Base-by-base conservation (phyloP, 805 yeast species). In the Lipomyces yamadae region DNA sequence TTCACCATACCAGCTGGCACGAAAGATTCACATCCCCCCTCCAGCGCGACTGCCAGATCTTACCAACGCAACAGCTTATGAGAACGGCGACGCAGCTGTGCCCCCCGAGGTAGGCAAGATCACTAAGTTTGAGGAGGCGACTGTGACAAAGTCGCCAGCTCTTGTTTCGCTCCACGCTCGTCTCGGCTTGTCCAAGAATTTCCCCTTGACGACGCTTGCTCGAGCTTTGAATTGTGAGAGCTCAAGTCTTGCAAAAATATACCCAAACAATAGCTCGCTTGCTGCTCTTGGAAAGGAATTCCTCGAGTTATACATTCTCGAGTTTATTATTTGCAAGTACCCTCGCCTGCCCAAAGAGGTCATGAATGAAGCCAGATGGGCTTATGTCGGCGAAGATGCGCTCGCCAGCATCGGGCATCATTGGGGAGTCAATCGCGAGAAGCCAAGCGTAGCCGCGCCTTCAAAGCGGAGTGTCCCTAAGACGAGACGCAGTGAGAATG, bases 331-430 rank as follows among this genome's bases (percentile, higher is more conserved):
- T 73, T 78, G 87, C 60, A 86, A 84, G 71, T 92, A 92, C 77
- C 99, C 99, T 62, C 86, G 99, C 76, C 82, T 95, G 60, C 99
- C 99, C 18, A 83, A 89, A 68, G 84, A 86, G 7, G 88, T 93
- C 34, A 84, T 92, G 64, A 86, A 88, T 72, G 86, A 88, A 5
- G 91, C 96, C 0, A 87, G 90, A 7, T 88, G 90, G 72, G 84
- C 95, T 0, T 90, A 87, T 75, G 83, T 90, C 75, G 90, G 94
- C 2, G 84, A 86, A 45, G 84, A 82, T 15, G 83, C 92, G 0
- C 81, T 95, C 65, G 80, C 85, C 48, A 84, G 84, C 60, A 80
- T 92, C 33, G 97, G 92, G 45, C 83, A 82, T 73, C 66, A 76
- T 29, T 95, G 98, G 98, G 99, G 99, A 79, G 87, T 95, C 59